phyloP scores from a whole-genome alignment of 768 basidiomycete species.

The Lactifluus pinguis region DNA sequence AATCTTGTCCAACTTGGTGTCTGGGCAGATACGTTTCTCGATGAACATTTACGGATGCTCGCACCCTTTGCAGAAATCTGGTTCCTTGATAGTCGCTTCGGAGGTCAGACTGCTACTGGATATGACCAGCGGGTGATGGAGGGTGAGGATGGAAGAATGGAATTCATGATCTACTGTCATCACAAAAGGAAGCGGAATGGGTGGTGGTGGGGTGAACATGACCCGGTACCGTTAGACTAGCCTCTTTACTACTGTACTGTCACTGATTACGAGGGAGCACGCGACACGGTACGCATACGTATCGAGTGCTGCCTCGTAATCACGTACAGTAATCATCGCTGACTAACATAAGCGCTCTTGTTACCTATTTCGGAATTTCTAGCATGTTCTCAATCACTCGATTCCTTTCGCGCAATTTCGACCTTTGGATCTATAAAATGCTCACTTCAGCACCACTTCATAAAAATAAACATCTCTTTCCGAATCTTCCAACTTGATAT shows the following conservation, averaged over 20 bases:
- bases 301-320: no score
- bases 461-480: background rate
- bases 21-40: constrained; percentile 17
- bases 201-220: constrained; percentile 9
- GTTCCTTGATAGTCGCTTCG: constrained; percentile 9
- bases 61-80: constrained; percentile 14
- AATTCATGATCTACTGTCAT: constrained; percentile 6
- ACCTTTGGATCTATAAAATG: background rate
- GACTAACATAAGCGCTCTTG: background rate
- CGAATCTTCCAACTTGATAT: background rate
- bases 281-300: no score
- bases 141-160: background rate
- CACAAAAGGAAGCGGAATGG: background rate
- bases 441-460: background rate
- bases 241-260: background rate
- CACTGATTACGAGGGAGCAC: no score
- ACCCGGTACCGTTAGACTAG: background rate
- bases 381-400: background rate
- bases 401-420: background rate
- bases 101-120: background rate
- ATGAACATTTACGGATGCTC: constrained; percentile 10
- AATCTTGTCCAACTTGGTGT: constrained; percentile 8
- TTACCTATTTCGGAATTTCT: background rate
- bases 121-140: background rate
- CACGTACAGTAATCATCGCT: background rate